phyloP scores from a whole-genome alignment of 2,329 filamentous ascomycete species.

The Ophiostoma ulmi region DNA sequence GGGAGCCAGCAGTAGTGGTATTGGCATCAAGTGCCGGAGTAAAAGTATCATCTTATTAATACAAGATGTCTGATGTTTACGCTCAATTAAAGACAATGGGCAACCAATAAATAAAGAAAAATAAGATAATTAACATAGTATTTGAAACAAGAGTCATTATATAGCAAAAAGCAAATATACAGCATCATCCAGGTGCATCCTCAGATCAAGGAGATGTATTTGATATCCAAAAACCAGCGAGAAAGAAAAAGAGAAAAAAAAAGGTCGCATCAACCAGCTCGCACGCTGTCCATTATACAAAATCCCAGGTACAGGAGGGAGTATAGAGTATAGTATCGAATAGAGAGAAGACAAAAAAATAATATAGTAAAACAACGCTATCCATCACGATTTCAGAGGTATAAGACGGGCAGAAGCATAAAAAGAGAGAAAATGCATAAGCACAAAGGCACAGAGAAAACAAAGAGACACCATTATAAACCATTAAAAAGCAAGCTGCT shows the following conservation, averaged over 20 bases:
- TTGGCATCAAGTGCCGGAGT: neutral
- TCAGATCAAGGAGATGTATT: constrained; percentile 5
- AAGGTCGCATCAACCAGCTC: neutral
- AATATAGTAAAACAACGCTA: constrained; percentile 8
- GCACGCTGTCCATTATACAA: constrained; percentile 6
- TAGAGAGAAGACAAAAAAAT: neutral
- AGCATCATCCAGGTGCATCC: neutral
- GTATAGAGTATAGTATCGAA: neutral
- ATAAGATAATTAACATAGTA: neutral
- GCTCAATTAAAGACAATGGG: no score
- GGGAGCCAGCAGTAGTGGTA: neutral
- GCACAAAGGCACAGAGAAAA: neutral
- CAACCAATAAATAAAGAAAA: no score
- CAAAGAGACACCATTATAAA: neutral
- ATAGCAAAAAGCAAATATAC: neutral
- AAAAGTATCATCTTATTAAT: neutral
- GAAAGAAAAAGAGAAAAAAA: neutral
- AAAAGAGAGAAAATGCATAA: neutral
- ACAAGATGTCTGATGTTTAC: no score
- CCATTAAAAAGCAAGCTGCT: neutral
- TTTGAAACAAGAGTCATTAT: neutral
- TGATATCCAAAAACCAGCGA: neutral
- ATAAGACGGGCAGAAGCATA: constrained; percentile 6
- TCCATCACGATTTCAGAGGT: constrained; percentile 6
- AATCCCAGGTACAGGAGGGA: neutral